Percentiles rank a stretch among this genome's conserved stretches.
phyloP scores from a whole-genome alignment of 768 basidiomycete genomes.

The Clavulina sp. region DNA sequence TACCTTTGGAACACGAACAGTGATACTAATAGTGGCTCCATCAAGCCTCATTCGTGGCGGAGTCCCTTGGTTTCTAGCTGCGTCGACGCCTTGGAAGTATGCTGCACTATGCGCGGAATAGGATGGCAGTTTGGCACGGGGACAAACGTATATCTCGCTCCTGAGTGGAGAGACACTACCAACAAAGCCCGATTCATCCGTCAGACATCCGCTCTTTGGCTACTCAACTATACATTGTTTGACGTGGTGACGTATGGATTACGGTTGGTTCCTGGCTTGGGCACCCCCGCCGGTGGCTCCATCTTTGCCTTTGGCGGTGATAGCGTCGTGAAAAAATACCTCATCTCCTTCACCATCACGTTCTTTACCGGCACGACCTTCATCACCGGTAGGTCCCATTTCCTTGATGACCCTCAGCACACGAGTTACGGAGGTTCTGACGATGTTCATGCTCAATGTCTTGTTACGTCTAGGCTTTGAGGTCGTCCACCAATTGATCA shows the following conservation, averaged over 20 bases:
- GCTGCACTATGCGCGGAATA: conserved; percentile 4
- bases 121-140: conserved; percentile 7
- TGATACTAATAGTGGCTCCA: no score
- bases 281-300: neutral
- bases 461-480: neutral
- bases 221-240: conserved; percentile 2
- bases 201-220: neutral
- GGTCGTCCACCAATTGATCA: conserved; percentile 3
- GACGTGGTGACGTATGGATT: conserved; percentile 1
- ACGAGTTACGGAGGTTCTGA: no score
- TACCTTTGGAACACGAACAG: no score
- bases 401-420: no score
- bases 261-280: neutral
- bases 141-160: conserved; percentile 3
- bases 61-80: no score
- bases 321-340: neutral
- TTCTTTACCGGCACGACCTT: neutral
- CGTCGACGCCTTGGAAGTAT: no score
- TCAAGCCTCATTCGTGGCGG: no score
- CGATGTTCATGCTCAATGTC: neutral
- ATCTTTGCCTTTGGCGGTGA: neutral
- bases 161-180: neutral
- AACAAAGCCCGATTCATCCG: neutral
- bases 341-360: neutral
- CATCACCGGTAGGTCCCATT: conserved; percentile 1